phyloP scores from a whole-genome alignment of 768 basidiomycete species.

The Leucocoprinus sp. region DNA sequence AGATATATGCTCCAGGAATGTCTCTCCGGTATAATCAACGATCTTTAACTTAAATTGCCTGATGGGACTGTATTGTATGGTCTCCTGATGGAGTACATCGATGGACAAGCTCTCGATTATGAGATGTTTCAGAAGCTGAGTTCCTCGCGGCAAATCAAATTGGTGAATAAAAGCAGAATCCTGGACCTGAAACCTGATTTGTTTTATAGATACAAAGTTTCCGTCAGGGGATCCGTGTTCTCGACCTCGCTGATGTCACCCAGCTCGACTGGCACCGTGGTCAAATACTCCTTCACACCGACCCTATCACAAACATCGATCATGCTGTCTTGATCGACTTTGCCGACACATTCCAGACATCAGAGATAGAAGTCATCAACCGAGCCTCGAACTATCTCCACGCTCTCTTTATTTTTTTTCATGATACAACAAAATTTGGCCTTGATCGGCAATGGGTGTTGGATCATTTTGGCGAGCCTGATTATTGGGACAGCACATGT shows the following conservation, averaged over 20 bases:
- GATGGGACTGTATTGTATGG: constrained; percentile 14
- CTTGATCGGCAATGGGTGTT: no score
- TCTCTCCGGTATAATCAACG: not conserved
- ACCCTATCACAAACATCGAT: constrained; percentile 11
- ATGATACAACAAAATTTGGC: no score
- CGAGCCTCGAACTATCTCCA: constrained; percentile 11
- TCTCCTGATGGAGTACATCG: constrained; percentile 17
- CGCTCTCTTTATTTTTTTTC: not conserved
- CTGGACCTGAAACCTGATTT: not conserved
- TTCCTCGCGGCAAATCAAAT: constrained; percentile 14
- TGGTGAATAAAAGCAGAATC: constrained; percentile 8
- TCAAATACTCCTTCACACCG: constrained; percentile 13
- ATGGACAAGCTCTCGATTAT: constrained; percentile 13
- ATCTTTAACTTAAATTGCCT: constrained; percentile 12
- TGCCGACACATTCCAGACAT: constrained; percentile 13
- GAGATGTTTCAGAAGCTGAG: constrained; percentile 10
- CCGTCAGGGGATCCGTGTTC: constrained; percentile 18
- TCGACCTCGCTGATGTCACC: constrained; percentile 17
- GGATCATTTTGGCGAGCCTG: no score
- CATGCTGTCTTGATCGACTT: constrained; percentile 16
- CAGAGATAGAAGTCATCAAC: constrained; percentile 7
- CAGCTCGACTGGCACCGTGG: constrained; percentile 19
- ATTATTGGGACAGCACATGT: no score
- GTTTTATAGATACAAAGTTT: constrained; percentile 16
- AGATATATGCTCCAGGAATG: not conserved